phyloP scores from a whole-genome alignment of 129 eudicot species.

The Tagetes patula region DNA sequence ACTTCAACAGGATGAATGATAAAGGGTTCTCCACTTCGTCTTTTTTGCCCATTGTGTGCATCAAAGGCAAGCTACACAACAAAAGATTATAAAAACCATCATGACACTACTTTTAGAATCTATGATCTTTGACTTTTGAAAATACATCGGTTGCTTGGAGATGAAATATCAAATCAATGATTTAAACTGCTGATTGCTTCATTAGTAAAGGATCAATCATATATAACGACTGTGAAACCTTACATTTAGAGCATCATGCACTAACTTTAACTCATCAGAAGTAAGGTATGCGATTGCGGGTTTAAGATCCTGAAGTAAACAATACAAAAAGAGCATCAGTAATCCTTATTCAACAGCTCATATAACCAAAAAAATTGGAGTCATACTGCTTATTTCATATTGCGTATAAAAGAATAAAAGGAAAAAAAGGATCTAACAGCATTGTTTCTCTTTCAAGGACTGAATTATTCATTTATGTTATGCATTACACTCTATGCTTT shows the following conservation, averaged over 20 bases:
- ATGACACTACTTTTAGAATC: not conserved
- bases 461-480: not conserved
- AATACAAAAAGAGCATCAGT: slow-evolving; percentile 23
- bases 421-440: slow-evolving; percentile 2
- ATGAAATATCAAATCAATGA: slow-evolving; percentile 5
- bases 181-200: slow-evolving; percentile 3
- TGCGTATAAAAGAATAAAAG: not conserved
- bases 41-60: slow-evolving; percentile 97
- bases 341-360: slow-evolving; percentile 9
- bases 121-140: not conserved
- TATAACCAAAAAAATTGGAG: not conserved
- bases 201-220: slow-evolving; percentile 10
- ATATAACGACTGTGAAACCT: slow-evolving; percentile 25
- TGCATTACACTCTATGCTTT: not conserved
- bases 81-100: not conserved
- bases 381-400: not conserved
- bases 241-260: slow-evolving; percentile 76
- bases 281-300: slow-evolving; percentile 86
- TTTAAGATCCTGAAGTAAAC: slow-evolving; percentile 72
- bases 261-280: slow-evolving; percentile 61
- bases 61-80: slow-evolving; percentile 84
- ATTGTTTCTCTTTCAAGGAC: not conserved
- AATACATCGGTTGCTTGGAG: slow-evolving; percentile 11
- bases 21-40: slow-evolving; percentile 99
- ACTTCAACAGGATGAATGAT: slow-evolving; percentile 98